A percentile compares a stretch with the other conserved stretches of the same genome.
Evolutionary conservation across 805 yeast genomes (phyloP).

Genomic region (Metschnikowia lochheadii): DNA sequence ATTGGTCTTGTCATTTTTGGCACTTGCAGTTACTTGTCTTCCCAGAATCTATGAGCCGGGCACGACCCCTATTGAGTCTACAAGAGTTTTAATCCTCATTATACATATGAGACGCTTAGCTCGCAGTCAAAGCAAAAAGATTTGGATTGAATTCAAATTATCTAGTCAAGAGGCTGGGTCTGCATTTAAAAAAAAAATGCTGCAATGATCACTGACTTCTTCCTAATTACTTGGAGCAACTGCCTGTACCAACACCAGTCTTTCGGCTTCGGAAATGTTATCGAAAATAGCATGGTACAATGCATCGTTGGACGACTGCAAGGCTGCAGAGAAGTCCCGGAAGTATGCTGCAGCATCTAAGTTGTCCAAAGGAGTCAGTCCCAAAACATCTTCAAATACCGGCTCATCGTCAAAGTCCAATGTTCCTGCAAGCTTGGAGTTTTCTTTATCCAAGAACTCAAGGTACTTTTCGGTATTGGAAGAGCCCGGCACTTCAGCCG

Average conservation of each 20-base stretch:
- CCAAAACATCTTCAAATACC: slow-evolving; percentile 23
- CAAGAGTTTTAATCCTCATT: too few species aligned
- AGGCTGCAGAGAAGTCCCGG: slow-evolving; percentile 12
- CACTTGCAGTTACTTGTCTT: too few species aligned
- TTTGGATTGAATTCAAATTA: too few species aligned
- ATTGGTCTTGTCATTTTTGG: too few species aligned
- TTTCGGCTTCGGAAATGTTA: slow-evolving; percentile 12
- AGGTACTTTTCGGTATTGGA: slow-evolving; percentile 41
- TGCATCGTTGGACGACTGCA: slow-evolving; percentile 12
- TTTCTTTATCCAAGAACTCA: slow-evolving; percentile 45
- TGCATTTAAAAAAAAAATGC: too few species aligned
- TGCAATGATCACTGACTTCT: too few species aligned
- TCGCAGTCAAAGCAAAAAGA: too few species aligned
- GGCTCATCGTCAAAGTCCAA: slow-evolving; percentile 22
- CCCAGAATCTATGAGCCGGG: too few species aligned
- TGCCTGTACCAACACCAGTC: slow-evolving; percentile 10
- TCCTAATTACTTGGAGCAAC: neutral
- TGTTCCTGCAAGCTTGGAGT: slow-evolving; percentile 32
- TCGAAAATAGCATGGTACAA: slow-evolving; percentile 15
- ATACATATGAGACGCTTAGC: too few species aligned
- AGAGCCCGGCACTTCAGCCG: slow-evolving; percentile 16
- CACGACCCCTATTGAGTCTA: too few species aligned
- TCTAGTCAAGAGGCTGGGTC: too few species aligned
- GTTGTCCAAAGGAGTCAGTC: slow-evolving; percentile 18
- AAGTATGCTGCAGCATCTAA: slow-evolving; percentile 15